These are phyloP conservation scores for Botryosphaeria dothidea DNA, from an alignment of 2,329 filamentous ascomycete species.

Conservation along the genomic window DNA sequence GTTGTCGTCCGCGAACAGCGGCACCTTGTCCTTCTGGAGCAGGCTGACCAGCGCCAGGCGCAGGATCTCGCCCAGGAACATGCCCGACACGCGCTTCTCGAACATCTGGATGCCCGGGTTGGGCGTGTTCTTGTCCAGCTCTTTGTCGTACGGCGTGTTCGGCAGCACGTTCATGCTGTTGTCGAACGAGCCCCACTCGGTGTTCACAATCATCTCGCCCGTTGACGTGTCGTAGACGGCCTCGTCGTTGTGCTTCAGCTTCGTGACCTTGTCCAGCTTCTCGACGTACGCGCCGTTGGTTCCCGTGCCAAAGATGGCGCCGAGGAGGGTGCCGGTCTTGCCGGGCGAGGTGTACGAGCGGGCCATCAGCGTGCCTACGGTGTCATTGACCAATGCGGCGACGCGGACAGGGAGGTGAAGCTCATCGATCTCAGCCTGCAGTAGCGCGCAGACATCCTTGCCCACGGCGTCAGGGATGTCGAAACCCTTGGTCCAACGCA, in stretches of 20 bases:
- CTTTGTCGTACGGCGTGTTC: conserved; percentile 77
- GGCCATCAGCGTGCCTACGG: conserved; percentile 96
- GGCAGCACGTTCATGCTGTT: conserved; percentile 88
- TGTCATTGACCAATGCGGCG: conserved; percentile 96
- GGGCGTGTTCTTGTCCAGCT: conserved; percentile 75
- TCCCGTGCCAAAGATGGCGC: conserved; percentile 95
- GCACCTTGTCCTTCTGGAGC: conserved; percentile 64
- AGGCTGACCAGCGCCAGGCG: conserved; percentile 74
- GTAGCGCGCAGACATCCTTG: conserved; percentile 87
- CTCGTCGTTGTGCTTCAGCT: conserved; percentile 55
- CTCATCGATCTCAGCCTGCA: conserved; percentile 87
- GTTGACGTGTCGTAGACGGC: conserved; percentile 74
- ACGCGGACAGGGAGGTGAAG: conserved; percentile 87
- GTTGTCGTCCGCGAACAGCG: conserved; percentile 76
- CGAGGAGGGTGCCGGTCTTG: conserved; percentile 83
- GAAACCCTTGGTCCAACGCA: conserved; percentile 98
- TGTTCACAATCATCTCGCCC: conserved; percentile 96
- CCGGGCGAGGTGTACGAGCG: conserved; percentile 91
- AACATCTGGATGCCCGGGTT: conserved; percentile 99
- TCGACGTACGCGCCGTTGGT: conserved; percentile 98
- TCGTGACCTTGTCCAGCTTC: conserved; percentile 82
- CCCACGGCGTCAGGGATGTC: conserved; percentile 93
- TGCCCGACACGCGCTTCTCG: conserved; percentile 95
- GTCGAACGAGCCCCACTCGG: conserved; percentile 98
- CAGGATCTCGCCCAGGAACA: conserved; percentile 96